A percentile compares a stretch with the other conserved stretches of the same genome.
phyloP scores from a whole-genome alignment of 106 monocot species.

The Agapanthus africanus region DNA sequence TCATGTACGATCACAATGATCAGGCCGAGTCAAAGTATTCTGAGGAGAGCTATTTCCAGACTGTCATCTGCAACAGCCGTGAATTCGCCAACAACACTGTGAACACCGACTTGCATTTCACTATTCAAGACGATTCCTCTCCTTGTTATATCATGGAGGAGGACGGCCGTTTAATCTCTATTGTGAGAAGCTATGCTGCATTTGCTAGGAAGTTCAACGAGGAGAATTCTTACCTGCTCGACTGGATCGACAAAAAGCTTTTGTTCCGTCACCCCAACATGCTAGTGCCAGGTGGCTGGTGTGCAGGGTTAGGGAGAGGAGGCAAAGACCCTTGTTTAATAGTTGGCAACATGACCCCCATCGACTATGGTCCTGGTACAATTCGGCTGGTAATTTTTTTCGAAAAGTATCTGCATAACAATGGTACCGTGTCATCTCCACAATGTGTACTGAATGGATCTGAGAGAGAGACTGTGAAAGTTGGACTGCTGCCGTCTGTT shows the following conservation, averaged over 20 bases:
- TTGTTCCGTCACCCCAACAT: not conserved
- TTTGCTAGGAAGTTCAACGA: not conserved
- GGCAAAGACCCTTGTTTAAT: not conserved
- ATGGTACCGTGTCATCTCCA: too few relatives aligned
- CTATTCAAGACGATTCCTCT: not conserved
- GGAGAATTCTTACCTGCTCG: not conserved
- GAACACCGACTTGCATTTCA: not conserved
- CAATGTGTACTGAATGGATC: too few relatives aligned
- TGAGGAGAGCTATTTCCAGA: not conserved
- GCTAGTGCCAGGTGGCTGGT: not conserved
- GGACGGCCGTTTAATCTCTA: not conserved
- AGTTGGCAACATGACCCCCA: not conserved
- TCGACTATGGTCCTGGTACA: not conserved
- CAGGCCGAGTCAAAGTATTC: not conserved
- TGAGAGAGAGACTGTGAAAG: too few relatives aligned
- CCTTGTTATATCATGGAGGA: not conserved
- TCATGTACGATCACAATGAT: too few relatives aligned
- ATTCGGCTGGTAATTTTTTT: not conserved
- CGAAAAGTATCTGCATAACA: too few relatives aligned
- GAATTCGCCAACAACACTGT: not conserved
- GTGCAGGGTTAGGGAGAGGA: not conserved
- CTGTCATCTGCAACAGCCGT: not conserved
- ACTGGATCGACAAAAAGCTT: not conserved
- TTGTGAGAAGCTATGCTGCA: not conserved
- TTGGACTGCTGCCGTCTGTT: too few relatives aligned